Base-by-base conservation (phyloP, 371 early-diverging fungal species). In the Basidiobolus heterosporus region DNA sequence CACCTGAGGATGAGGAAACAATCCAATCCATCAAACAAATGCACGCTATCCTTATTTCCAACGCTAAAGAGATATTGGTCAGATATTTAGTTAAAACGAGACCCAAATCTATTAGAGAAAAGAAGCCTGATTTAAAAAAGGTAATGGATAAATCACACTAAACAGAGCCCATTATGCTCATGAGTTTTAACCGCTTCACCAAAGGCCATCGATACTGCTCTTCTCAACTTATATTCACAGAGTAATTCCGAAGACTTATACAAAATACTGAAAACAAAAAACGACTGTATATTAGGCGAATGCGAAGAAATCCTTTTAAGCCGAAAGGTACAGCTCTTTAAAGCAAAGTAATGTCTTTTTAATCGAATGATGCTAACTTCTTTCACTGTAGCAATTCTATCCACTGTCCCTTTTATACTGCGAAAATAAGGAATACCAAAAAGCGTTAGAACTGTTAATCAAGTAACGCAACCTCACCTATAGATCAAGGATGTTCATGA, bases 151-250 rank as follows among this genome's bases (percentile, higher is more conserved):
- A 17, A 30, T 5, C 39, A 23, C 18, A 2, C 49, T 16, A 19
- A 14, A 14, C 13, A 6, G 5, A n/a, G 19, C 23, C 15, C 18
- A 41, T 13, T 20, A 41, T 41, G 44, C 21, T 9, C 11, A 47
- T 19, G 44, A 36, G 30, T 23, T 11, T 39, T 45, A 15, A 15
- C 19, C 17, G 40, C 18, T n/a, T 36, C 40, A 1, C 17, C n/a
- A 2, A 55, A 80, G 75, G 71, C 69, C 4, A 69, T 78, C 15
- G 82, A 82, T 49, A 77, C 78, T 2, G 69, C 74, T 7, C 58
- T 82, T 21, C 53, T 85, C 7, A 74, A 74, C 22, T 50, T 82
- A 1, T 76, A 71, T 52, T 66, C 72, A 23, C 69, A 70, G 38
- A 50, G 59, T 1, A 62, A 80, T 37, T 49, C 47, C 1, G 37